Evolutionary conservation across 306 rosid genomes (phyloP), one percentile per base, ranked within the genome.

Genomic region (Inga laurina): DNA sequence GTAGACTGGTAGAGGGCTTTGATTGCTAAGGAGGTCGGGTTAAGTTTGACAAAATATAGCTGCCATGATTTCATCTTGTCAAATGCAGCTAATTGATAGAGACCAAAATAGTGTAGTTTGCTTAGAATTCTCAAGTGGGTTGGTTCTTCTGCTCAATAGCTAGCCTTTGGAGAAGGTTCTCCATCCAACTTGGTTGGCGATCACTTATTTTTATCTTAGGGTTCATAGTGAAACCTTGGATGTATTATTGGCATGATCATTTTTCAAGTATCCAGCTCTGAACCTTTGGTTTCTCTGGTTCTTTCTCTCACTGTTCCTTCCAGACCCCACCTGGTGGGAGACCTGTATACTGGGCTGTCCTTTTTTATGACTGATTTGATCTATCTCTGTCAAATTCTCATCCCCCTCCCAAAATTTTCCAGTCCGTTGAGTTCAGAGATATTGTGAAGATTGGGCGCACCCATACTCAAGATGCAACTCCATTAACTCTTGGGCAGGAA

Each of bases 391-490:
- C 79, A 13, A 37, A 34, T 12, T 46, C 9, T 39, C 48, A 45
- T 45, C 15, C 45, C 41, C 3, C 52, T 7, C 69, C 69, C 43
- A 2, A 76, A 71, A 77, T 59, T 76, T 75, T 79, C 78, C 94
- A 97, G 99, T 89, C 99, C 24, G 74, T 88, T 22, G 99, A 97
- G 85, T 97, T 97, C 90, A 92, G 88, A 85, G 98, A 97, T 82
- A 97, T 97, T 61, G 97, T 94, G 81, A 97, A 97, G 90, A 97
- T 97, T 79, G 99, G 99, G 32, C 97, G 98, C 57, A 97, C 99
- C 54, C 99, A 97, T 87, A 94, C 97, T 44, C 99, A 97, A 89
- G 99, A 97, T 85, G 99, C 99, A 39, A 97, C 99, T 21, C 99
- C 99, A 34, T 85, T 97, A 89, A 97, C 99, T 83, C 98, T 97